Base-by-base conservation (phyloP, 345 rosid species). In the Murraya paniculata region DNA sequence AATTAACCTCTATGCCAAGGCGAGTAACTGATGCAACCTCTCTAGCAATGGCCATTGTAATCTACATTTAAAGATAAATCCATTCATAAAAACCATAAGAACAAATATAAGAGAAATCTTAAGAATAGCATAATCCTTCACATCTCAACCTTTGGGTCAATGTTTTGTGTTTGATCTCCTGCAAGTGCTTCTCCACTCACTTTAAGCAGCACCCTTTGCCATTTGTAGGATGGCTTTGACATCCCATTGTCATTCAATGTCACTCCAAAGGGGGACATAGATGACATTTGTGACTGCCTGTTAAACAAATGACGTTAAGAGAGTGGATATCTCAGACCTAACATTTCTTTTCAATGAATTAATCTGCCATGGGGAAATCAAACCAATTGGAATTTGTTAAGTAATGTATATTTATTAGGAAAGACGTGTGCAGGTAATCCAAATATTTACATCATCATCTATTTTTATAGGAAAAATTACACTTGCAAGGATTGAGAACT, bases 171-270 rank as follows among this genome's bases (percentile, higher is more conserved):
- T 28, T 81, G 86, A 81, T 95, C 97, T 39, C 99, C 98, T 0
- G 98, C 97, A 76, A 95, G 98, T 73, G 99, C 99, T 90, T 95
- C 98, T 74, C 97, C 98, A 67, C 97, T 95, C 57, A 93, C 99
- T 87, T 95, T 95, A 76, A 95, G 99, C 86, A 93, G 89, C 74
- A 92, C 99, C 85, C 99, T 93, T 82, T 72, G 90, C 98, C 99
- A 95, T 82, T 85, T 95, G 82, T 77, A 79, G 57, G 97, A 85
- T 62, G 88, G 87, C 14, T 84, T 87, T 2, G 91, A 80, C 48
- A 83, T 70, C 59, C 83, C 85, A 67, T 75, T 59, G 71, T 84
- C 90, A 77, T 48, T 79, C 80, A 87, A 79, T 68, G 84, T 84
- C 86, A 88, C 73, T 64, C 89, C 92, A 70, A 87, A 88, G 56